Base-by-base conservation (phyloP, 495 filamentous ascomycete genomes). In the Penicillium robsamsonii region DNA sequence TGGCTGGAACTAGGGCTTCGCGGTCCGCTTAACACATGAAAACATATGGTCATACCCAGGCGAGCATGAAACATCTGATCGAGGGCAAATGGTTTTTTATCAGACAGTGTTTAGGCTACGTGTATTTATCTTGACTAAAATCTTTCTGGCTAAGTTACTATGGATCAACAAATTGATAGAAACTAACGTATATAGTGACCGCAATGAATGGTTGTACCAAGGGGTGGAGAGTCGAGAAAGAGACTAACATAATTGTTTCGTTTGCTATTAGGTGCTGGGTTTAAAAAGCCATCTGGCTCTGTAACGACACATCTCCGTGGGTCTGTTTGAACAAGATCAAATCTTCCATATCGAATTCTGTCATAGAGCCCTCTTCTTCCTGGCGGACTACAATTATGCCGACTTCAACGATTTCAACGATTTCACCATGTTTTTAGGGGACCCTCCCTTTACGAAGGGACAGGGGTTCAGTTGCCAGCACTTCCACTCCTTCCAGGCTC, bases 31-130 rank as follows among this genome's bases (percentile, higher is more conserved):
- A 50, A 31, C 35, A 35, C 17, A n/a, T 46, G 46, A 65, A 59
- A 62, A 63, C 53, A 60, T 25, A 55, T 57, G 62, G 62, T 56
- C 56, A 45, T 35, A 53, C 37, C 42, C 13, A 46, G 52, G 42
- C 22, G 31, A 43, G 18, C 13, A 46, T 38, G 42, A 38, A 46
- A 54, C 29, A 30, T 13, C 27, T n/a, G 18, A 22, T 53, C 10
- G 20, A 7, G 25, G 13, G n/a, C n/a, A 20, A 20, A 13, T 38
- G 15, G 0, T 9, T 25, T 5, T 25, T 3, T 17, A 37, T 50
- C 9, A 50, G 33, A 38, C 27, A 31, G 3, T 53, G 27, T 44
- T 31, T 44, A 2, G 20, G 27, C 4, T 20, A 17, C 2, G 5
- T 2, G 3, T n/a, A 0, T 27, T 12, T 37, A 33, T 25, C 20